Evolutionary conservation across 306 rosid genomes (phyloP), one percentile per base, ranked within the genome.

Genomic region (Cotoneaster glaucophyllus): DNA sequence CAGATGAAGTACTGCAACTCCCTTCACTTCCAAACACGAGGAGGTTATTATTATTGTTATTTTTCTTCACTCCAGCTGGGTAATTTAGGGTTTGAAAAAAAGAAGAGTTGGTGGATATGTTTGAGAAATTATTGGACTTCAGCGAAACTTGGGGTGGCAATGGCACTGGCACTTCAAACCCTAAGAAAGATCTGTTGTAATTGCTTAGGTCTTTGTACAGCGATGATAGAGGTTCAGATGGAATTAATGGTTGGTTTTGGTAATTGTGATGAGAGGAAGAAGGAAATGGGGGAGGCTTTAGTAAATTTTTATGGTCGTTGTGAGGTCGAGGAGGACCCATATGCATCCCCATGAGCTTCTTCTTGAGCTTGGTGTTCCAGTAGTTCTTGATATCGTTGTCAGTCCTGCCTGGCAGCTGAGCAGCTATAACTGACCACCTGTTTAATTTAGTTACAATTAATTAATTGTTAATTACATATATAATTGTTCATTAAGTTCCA

Each of bases 291-390:
- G 70, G 70, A 65, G 70, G 70, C 21, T 11, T 31, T 31, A 18
- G n/a, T 64, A 21, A 31, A 26, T 61, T 64, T 37, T 48, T 19
- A 0, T 65, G 85, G 77, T 39, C 57, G 17, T 7, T 11, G 7
- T 75, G 86, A 34, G 75, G 22, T 26, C 59, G 66, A 25, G 76
- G 17, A 72, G 69, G 69, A 74, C 70, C 70, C 77, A 62, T 82
- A 61, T 82, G 77, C 77, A 88, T 75, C 25, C 82, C 87, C 87
- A 86, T 78, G 28, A 93, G 90, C 80, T 93, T 93, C 87, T 92
- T 93, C 92, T 91, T 93, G 19, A 93, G 93, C 84, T 91, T 93
- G 34, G 98, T 93, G 90, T 93, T 93, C 98, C 98, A 93, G 73
- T 93, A 91, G 85, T 93, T 93, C 83, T 93, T 93, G 70, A 93